phyloP scores from a whole-genome alignment of 2,329 filamentous ascomycete species.

The Cadophora sp. region DNA sequence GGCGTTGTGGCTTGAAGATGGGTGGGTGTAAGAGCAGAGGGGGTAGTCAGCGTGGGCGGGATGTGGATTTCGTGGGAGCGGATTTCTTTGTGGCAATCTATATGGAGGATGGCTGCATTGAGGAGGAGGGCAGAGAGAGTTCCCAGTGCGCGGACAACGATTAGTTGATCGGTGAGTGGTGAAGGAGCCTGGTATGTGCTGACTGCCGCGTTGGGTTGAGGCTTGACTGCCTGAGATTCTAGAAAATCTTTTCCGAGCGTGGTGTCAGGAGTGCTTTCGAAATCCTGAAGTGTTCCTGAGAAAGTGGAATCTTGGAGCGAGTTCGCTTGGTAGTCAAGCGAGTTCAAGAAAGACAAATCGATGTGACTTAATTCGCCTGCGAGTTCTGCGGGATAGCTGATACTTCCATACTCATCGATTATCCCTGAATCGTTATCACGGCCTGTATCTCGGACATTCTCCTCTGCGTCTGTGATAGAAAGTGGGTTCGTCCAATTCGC shows the following conservation, averaged over 20 bases:
- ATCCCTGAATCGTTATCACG: no score
- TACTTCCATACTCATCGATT: not conserved
- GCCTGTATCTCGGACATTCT: no score
- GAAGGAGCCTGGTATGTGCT: not conserved
- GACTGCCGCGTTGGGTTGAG: not conserved
- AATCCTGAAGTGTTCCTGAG: not conserved
- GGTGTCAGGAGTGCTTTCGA: not conserved
- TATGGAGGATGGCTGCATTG: slow-evolving; percentile 23
- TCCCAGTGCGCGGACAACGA: slow-evolving; percentile 14
- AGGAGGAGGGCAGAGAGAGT: slow-evolving; percentile 24
- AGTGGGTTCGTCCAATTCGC: not conserved
- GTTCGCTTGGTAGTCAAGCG: not conserved
- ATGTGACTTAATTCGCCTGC: not conserved
- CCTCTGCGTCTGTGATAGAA: not conserved
- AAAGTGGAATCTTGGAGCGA: not conserved
- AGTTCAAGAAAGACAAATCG: not conserved
- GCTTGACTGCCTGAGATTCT: not conserved
- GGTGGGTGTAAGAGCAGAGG: slow-evolving; percentile 39
- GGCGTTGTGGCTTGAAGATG: slow-evolving; percentile 39
- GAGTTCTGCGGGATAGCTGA: not conserved
- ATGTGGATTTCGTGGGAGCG: slow-evolving; percentile 19
- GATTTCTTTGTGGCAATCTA: slow-evolving; percentile 17
- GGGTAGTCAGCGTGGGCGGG: slow-evolving; percentile 15
- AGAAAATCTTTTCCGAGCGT: not conserved
- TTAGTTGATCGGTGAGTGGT: slow-evolving; percentile 16